phyloP scores from a whole-genome alignment of 1,139 yeast species.

The Debaryomyces coudertii region DNA sequence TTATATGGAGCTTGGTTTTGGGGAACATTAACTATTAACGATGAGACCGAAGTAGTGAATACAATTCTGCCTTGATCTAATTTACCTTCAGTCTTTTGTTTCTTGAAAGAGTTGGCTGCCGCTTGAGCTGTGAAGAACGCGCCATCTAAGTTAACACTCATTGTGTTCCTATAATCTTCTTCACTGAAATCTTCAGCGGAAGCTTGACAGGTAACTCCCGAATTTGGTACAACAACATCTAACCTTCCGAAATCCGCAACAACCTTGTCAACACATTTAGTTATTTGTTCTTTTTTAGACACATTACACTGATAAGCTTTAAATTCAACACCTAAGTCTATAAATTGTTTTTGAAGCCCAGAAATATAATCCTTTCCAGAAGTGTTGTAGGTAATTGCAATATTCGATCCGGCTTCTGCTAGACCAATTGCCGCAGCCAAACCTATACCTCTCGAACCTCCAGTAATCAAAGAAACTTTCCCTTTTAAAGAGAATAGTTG shows the following conservation, averaged over 20 bases:
- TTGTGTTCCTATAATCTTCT: constrained; percentile 15
- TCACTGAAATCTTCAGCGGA: constrained; percentile 23
- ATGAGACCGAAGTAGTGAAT: constrained; percentile 59
- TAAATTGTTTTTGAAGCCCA: constrained; percentile 4
- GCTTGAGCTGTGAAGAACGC: constrained; percentile 33
- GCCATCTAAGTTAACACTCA: constrained; percentile 28
- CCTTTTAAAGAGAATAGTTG: constrained; percentile 52
- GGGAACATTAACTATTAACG: constrained; percentile 49
- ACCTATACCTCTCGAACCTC: constrained; percentile 77
- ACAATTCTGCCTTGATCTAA: constrained; percentile 49
- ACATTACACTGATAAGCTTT: constrained; percentile 64
- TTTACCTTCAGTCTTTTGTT: constrained; percentile 22
- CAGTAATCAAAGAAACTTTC: constrained; percentile 73
- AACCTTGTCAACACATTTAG: constrained; percentile 25
- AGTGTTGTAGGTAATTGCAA: constrained; percentile 58
- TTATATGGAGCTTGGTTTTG: constrained; percentile 53
- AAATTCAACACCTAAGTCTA: constrained; percentile 48
- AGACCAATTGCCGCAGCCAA: constrained; percentile 69
- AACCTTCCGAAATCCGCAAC: constrained; percentile 26
- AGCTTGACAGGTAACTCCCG: constrained; percentile 28
- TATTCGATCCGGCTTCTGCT: constrained; percentile 79
- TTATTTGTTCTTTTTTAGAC: constrained; percentile 21
- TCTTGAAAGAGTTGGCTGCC: constrained; percentile 27
- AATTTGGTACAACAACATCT: constrained; percentile 32
- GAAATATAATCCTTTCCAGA: constrained; percentile 5